A percentile compares a stretch with the other conserved stretches of the same genome.
These are phyloP conservation scores for Paecilomyces formosus DNA, from an alignment of 2,329 filamentous ascomycete species.

Conservation along the genomic window DNA sequence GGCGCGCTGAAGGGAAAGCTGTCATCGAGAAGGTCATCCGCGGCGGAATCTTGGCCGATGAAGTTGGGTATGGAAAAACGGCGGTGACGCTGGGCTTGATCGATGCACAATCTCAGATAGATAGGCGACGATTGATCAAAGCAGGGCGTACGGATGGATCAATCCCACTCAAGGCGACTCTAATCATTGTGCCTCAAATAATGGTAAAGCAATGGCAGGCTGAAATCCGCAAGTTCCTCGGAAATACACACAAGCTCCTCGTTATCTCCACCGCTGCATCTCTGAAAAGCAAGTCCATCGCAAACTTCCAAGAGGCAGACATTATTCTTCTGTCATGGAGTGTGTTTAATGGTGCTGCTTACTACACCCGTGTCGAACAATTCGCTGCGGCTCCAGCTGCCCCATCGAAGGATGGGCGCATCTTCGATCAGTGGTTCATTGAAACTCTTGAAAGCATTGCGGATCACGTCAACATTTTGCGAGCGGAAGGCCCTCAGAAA, in stretches of 20 bases:
- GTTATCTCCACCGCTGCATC: slow-evolving; percentile 32
- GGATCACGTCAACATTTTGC: slow-evolving; percentile 31
- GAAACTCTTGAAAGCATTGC: slow-evolving; percentile 36
- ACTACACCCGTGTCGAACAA: slow-evolving; percentile 43
- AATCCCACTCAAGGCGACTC: slow-evolving; percentile 47
- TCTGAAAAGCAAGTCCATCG: slow-evolving; percentile 36
- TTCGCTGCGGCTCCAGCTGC: slow-evolving; percentile 43
- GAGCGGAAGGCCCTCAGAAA: slow-evolving; percentile 17
- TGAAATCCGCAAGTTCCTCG: slow-evolving; percentile 48
- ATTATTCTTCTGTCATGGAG: slow-evolving; percentile 51
- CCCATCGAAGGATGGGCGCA: slow-evolving; percentile 35
- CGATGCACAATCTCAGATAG: slow-evolving; percentile 33
- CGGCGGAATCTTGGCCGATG: slow-evolving; percentile 57
- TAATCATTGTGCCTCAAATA: slow-evolving; percentile 52
- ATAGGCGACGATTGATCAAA: slow-evolving; percentile 5
- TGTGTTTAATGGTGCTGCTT: slow-evolving; percentile 41
- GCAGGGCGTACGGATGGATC: slow-evolving; percentile 11
- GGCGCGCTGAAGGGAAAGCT: slow-evolving; percentile 49
- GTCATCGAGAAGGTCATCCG: slow-evolving; percentile 31
- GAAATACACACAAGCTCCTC: slow-evolving; percentile 36
- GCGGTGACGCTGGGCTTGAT: slow-evolving; percentile 53
- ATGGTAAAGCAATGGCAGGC: slow-evolving; percentile 52
- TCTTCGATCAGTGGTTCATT: slow-evolving; percentile 49
- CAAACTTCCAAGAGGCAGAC: slow-evolving; percentile 40
- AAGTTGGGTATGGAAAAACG: slow-evolving; percentile 62